A percentile compares a stretch with the other conserved stretches of the same genome.
Evolutionary conservation across 2,329 filamentous ascomycete species (phyloP).

Genomic region (Beauveria scarabaeidicola): DNA sequence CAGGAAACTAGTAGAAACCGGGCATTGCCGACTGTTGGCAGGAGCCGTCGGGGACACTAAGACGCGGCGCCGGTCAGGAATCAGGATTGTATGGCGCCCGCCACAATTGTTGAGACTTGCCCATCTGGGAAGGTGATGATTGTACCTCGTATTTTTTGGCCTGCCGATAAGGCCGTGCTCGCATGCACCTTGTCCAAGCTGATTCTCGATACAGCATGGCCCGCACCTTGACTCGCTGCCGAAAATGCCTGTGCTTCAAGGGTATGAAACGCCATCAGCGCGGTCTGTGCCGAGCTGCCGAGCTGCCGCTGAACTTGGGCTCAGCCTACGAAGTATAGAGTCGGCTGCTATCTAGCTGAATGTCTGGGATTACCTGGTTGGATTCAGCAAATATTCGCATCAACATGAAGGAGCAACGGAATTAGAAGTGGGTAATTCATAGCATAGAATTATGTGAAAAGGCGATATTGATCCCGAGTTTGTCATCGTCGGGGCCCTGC

Average conservation of each 20-base stretch:
- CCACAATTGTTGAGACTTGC: neutral
- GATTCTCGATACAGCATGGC: neutral
- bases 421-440: neutral
- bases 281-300: neutral
- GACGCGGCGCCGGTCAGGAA: neutral
- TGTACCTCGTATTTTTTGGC: neutral
- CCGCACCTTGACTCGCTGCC: neutral
- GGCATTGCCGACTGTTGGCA: neutral
- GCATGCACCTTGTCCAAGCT: neutral
- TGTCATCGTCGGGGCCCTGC: neutral
- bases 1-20: neutral
- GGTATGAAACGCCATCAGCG: neutral
- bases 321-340: neutral
- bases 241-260: neutral
- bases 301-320: no score
- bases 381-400: neutral
- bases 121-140: constrained; percentile 1
- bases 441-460: neutral
- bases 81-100: neutral
- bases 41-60: neutral
- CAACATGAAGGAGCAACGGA: neutral
- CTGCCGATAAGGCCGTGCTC: neutral
- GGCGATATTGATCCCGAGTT: neutral
- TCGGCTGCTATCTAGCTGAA: neutral
- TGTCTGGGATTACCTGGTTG: neutral